Evolutionary conservation across 2,329 filamentous ascomycete species (phyloP).

Genomic region (Cladobotryum mycophilum): DNA sequence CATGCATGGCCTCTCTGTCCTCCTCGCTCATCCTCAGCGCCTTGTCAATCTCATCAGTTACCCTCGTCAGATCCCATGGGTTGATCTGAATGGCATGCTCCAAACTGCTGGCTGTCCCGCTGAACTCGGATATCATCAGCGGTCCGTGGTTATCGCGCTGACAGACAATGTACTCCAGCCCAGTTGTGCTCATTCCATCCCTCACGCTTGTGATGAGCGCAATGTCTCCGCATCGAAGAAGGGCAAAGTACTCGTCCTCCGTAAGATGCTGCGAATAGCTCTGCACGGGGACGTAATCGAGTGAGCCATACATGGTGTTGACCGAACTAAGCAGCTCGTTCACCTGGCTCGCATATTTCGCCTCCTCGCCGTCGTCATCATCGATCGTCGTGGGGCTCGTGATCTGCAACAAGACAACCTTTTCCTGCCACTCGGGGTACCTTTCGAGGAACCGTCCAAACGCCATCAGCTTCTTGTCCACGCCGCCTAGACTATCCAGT

Average conservation of each 20-base stretch:
- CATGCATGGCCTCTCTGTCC: slow-evolving; percentile 61
- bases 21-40: slow-evolving; percentile 69
- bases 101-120: slow-evolving; percentile 80
- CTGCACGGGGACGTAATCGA: slow-evolving; percentile 86
- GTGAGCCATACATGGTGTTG: slow-evolving; percentile 80
- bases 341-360: slow-evolving; percentile 77
- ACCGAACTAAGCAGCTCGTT: slow-evolving; percentile 84
- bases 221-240: slow-evolving; percentile 80
- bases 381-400: slow-evolving; percentile 78
- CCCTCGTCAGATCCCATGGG: slow-evolving; percentile 81
- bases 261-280: slow-evolving; percentile 89
- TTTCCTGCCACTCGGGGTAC: slow-evolving; percentile 83
- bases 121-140: slow-evolving; percentile 94
- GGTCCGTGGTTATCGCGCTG: slow-evolving; percentile 82
- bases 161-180: slow-evolving; percentile 86
- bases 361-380: slow-evolving; percentile 69
- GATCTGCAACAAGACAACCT: slow-evolving; percentile 88
- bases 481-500: slow-evolving; percentile 84
- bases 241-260: slow-evolving; percentile 84
- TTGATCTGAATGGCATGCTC: slow-evolving; percentile 88
- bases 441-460: slow-evolving; percentile 86
- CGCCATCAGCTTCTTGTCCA: slow-evolving; percentile 86
- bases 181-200: slow-evolving; percentile 98
- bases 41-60: slow-evolving; percentile 73
- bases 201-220: slow-evolving; percentile 90